Conservation (phyloP, 495 filamentous ascomycete species). For the Neurospora intermedia region DNA sequence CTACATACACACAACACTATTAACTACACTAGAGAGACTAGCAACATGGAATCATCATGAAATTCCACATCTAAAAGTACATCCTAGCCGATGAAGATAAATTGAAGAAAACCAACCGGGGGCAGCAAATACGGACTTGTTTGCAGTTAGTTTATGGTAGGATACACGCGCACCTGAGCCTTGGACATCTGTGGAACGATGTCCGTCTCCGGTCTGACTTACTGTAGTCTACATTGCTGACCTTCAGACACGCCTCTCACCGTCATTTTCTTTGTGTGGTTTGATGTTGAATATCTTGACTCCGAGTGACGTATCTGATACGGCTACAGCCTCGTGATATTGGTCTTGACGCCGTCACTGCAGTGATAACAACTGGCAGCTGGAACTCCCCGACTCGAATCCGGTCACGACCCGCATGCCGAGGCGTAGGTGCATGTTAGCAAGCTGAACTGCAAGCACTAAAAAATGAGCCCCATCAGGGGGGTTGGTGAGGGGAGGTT, state of each 20-base stretch:
- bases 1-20: not conserved
- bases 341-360: not conserved
- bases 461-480: not conserved
- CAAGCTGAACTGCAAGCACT: not conserved
- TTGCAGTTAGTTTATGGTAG: not conserved
- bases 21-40: not conserved
- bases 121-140: not conserved
- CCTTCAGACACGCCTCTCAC: not conserved
- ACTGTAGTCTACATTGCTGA: not conserved
- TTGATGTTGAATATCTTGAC: not conserved
- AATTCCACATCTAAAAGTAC: not conserved
- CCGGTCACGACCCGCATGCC: not conserved
- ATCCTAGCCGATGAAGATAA: not conserved
- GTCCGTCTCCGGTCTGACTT: not conserved
- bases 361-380: not conserved
- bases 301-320: not conserved
- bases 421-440: not conserved
- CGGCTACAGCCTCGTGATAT: not conserved
- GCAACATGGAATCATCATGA: not conserved
- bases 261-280: not conserved
- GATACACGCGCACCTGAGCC: not conserved
- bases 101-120: not conserved
- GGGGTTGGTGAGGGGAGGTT: not conserved
- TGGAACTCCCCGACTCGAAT: not conserved
- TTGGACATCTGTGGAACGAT: not conserved